Conservation (phyloP, 1,139 yeast species). For the Pichia sp. region DNA sequence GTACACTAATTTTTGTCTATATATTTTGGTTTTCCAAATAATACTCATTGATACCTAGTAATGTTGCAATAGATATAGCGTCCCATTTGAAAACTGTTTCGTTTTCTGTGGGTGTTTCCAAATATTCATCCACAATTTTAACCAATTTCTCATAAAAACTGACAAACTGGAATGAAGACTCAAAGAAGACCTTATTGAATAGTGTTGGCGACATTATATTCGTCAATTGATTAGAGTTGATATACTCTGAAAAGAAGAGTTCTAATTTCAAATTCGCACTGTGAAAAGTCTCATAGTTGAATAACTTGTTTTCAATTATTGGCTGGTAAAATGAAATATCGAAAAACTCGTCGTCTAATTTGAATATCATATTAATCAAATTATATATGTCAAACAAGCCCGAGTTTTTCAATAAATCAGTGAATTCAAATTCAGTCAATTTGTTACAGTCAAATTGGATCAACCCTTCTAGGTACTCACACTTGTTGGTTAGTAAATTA, state of each 20-base stretch:
- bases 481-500: slow-evolving; percentile 25
- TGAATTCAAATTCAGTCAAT: slow-evolving; percentile 27
- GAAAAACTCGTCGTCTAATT: slow-evolving; percentile 44
- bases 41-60: slow-evolving; percentile 49
- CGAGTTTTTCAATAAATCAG: slow-evolving; percentile 36
- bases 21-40: slow-evolving; percentile 13
- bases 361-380: slow-evolving; percentile 63
- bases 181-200: slow-evolving; percentile 45
- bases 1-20: not conserved
- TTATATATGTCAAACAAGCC: slow-evolving; percentile 50
- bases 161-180: slow-evolving; percentile 41
- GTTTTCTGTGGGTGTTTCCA: slow-evolving; percentile 18
- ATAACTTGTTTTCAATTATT: slow-evolving; percentile 53
- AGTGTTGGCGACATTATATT: slow-evolving; percentile 56
- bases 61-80: slow-evolving; percentile 51
- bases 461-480: slow-evolving; percentile 29
- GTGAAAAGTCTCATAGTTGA: slow-evolving; percentile 35
- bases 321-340: slow-evolving; percentile 55
- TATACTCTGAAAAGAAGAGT: slow-evolving; percentile 48
- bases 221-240: slow-evolving; percentile 48
- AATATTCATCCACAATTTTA: slow-evolving; percentile 33
- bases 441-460: slow-evolving; percentile 30
- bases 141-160: slow-evolving; percentile 45
- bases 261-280: slow-evolving; percentile 37
- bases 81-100: slow-evolving; percentile 40